Conservation (phyloP, 1,284 basidiomycete species). For the Vanrija humicola region DNA sequence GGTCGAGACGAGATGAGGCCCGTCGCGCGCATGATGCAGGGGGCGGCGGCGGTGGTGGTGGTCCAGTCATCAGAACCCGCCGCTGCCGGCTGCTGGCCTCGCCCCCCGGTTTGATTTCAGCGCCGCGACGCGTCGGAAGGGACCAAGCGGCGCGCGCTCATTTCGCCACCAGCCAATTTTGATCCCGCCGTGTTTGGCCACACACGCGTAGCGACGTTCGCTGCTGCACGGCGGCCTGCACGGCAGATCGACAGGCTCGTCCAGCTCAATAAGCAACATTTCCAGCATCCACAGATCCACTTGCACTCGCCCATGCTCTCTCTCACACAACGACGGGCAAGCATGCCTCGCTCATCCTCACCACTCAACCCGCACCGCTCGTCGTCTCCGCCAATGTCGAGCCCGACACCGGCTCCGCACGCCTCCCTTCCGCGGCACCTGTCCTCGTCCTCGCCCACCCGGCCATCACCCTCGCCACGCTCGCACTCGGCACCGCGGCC, state of each 20-base stretch:
- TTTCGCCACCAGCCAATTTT: too few relatives aligned
- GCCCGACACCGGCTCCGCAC: slow-evolving; percentile 18
- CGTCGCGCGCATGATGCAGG: not conserved
- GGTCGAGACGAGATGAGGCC: not conserved
- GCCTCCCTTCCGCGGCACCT: slow-evolving; percentile 1
- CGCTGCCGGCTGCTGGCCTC: too few relatives aligned
- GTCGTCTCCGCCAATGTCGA: slow-evolving; percentile 19
- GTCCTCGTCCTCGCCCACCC: slow-evolving; percentile 10
- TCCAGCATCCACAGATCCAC: not conserved
- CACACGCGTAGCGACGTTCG: too few relatives aligned
- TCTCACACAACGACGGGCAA: not conserved
- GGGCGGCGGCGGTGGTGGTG: too few relatives aligned
- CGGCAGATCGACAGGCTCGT: too few relatives aligned
- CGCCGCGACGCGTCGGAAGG: too few relatives aligned
- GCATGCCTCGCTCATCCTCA: slow-evolving; percentile 25
- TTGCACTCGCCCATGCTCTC: slow-evolving; percentile 7
- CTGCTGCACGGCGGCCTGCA: too few relatives aligned
- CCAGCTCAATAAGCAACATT: not conserved
- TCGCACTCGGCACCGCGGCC: slow-evolving; percentile 4
- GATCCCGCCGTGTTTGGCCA: too few relatives aligned
- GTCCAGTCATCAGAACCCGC: too few relatives aligned
- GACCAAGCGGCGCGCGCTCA: too few relatives aligned
- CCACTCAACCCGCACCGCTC: slow-evolving; percentile 37
- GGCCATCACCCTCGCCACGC: slow-evolving; percentile 2
- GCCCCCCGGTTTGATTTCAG: too few relatives aligned